phyloP scores from a whole-genome alignment of 208 protist genomes.

The Leptomonas pyrrhocoris region DNA sequence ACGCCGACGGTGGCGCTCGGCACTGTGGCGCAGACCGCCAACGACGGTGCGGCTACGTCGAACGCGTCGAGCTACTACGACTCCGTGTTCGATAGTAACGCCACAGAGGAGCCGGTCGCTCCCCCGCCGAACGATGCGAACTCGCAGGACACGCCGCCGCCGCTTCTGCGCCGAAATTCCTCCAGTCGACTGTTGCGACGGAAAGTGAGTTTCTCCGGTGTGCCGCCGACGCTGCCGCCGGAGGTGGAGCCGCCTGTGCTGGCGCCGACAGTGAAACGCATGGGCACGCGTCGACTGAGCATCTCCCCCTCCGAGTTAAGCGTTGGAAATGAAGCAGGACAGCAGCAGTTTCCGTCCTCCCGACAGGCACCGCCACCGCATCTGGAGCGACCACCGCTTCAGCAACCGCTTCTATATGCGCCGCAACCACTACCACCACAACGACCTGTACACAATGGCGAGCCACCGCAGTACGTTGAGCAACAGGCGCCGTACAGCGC shows the following conservation, averaged over 20 bases:
- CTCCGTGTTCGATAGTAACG: too few species aligned
- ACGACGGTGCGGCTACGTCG: background rate
- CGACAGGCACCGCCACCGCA: too few species aligned
- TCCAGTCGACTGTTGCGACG: slow-evolving; percentile 7
- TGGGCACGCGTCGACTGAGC: background rate
- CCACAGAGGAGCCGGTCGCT: too few species aligned
- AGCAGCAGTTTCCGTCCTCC: background rate
- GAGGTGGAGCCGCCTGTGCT: background rate
- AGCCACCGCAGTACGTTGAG: background rate
- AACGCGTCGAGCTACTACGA: too few species aligned
- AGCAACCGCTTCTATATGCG: too few species aligned
- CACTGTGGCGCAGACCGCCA: background rate
- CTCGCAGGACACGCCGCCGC: slow-evolving; percentile 1
- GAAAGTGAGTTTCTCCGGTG: slow-evolving; percentile 11
- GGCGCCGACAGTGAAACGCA: background rate
- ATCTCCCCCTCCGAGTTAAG: background rate
- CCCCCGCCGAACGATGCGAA: background rate
- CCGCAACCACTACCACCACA: too few species aligned
- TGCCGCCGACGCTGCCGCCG: background rate
- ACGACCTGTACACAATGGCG: too few species aligned
- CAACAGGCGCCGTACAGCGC: background rate
- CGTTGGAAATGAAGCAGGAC: background rate
- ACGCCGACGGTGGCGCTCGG: background rate
- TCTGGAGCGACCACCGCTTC: too few species aligned
- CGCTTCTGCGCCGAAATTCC: slow-evolving; percentile 17